Conservation (phyloP, 192 early-diverging fungal genomes). For the Chytriomyces hyalinus region DNA sequence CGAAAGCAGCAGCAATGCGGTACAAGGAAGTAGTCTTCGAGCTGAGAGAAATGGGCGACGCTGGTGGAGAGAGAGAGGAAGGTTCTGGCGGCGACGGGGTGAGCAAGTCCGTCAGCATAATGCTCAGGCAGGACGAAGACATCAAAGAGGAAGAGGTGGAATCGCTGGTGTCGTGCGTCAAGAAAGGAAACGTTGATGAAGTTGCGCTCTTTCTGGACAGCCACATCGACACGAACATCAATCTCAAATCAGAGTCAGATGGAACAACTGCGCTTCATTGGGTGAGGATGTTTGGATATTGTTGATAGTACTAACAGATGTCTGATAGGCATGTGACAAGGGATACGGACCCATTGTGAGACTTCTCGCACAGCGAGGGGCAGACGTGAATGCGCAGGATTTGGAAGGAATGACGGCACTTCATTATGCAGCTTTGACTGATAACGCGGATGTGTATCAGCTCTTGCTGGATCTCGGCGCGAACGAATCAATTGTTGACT, state of each 20-base stretch:
- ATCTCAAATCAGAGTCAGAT: background rate
- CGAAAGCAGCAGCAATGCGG: constrained; percentile 30
- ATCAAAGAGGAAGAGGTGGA: constrained; percentile 33
- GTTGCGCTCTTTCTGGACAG: constrained; percentile 11
- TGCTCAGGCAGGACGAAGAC: background rate
- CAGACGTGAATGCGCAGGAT: constrained; percentile 34
- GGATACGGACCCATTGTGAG: constrained; percentile 25
- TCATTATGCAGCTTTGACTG: constrained; percentile 36
- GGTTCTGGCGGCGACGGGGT: background rate
- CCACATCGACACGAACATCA: constrained; percentile 2
- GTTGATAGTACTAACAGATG: background rate
- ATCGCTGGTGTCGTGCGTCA: constrained; percentile 42
- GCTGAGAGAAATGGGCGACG: constrained; percentile 7
- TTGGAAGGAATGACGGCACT: constrained; percentile 41
- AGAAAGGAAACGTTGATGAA: constrained; percentile 34
- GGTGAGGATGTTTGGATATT: background rate
- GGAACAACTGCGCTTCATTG: constrained; percentile 49
- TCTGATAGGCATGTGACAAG: constrained; percentile 39
- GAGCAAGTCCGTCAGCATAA: background rate
- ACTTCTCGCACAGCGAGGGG: constrained; percentile 18
- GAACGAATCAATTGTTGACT: constrained; percentile 1
- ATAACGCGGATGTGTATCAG: constrained; percentile 6
- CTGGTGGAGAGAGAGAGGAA: background rate
- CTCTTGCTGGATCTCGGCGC: constrained; percentile 24
- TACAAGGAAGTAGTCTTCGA: constrained; percentile 38